Base-by-base conservation (phyloP, 139 green algal species). In the Diplosphaera chodatii region DNA sequence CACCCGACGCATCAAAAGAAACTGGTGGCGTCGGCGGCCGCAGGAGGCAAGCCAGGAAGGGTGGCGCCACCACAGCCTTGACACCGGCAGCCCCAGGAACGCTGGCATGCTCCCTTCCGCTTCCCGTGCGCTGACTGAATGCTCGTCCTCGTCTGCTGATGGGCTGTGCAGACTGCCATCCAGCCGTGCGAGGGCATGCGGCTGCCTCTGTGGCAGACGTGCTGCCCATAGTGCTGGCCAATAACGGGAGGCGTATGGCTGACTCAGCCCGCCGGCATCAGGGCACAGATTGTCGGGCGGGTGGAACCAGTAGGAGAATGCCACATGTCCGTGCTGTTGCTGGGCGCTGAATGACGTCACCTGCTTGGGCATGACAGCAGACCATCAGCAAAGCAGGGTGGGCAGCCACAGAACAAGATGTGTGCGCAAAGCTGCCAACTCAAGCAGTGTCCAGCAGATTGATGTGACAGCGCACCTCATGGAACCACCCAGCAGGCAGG, bases 301-400 rank as follows among this genome's bases (percentile, higher is more conserved):
- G 77, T 96, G 85, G 66, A 88, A 92, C 90, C 91, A 97, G 70
- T 89, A 96, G 81, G 94, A 96, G 48, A 97, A 67, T 4, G 91
- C 90, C 69, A 94, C 32, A 74, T 96, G 91, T 3, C 66, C 22
- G 6, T n/a, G 21, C 2, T 48, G 10, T 40, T 40, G 13, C 41
- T 59, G 21, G 5, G 25, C 29, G 16, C 85, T 80, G 65, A 77
- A 89, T 6, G 80, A 89, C 2, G 55, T 74, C 33, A 80, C 48
- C 48, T 59, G 48, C 25, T 59, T 48, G 37, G 10, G 37, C 10
- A 48, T 48, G 37, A 13, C 37, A 48, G 37, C 37, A 48, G 10
- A 21, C 13, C 37, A 48, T 21, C n/a, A 48, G 37, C 10, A 48
- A 48, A 48, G 13, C 37, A 48, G 10, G 37, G 13, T 48, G 37